Evolutionary conservation across 164 flowering plant genomes (phyloP).

Genomic region (Amborella trichopoda): DNA sequence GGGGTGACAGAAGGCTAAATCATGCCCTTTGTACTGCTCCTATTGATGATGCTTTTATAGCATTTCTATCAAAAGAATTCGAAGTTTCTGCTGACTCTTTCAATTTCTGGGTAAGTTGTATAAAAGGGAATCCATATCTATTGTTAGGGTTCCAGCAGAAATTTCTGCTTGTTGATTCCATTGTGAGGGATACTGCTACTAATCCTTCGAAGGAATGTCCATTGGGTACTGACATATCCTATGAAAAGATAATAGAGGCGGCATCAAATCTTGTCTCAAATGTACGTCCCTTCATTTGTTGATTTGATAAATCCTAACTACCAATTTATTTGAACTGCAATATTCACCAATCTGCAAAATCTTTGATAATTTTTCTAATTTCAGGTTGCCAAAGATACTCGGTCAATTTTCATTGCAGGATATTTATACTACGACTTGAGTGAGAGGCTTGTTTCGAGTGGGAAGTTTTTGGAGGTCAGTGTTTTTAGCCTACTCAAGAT

Average conservation of each 20-base stretch:
- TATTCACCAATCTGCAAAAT: no score
- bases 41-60: slow-evolving; percentile 38
- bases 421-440: slow-evolving; percentile 62
- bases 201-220: slow-evolving; percentile 8
- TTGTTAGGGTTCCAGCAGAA: slow-evolving; percentile 48
- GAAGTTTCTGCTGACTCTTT: slow-evolving; percentile 27
- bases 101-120: slow-evolving; percentile 52
- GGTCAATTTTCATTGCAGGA: slow-evolving; percentile 49
- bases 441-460: slow-evolving; percentile 44
- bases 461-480: slow-evolving; percentile 61
- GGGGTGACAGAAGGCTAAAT: slow-evolving; percentile 64
- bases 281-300: not conserved
- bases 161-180: slow-evolving; percentile 23
- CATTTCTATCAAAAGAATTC: slow-evolving; percentile 30
- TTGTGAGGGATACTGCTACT: slow-evolving; percentile 8
- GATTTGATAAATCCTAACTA: not conserved
- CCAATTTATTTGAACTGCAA: no score
- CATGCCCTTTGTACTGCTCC: slow-evolving; percentile 81
- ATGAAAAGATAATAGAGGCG: slow-evolving; percentile 21
- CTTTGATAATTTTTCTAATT: slow-evolving; percentile 7
- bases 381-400: slow-evolving; percentile 35
- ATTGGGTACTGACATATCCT: slow-evolving; percentile 11
- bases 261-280: slow-evolving; percentile 30
- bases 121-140: slow-evolving; percentile 29
- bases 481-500: no score